Percentiles rank a stretch among this genome's conserved stretches.
Evolutionary conservation across 116 monocot species (phyloP).

Genomic region (Papilionanthe hybrid): DNA sequence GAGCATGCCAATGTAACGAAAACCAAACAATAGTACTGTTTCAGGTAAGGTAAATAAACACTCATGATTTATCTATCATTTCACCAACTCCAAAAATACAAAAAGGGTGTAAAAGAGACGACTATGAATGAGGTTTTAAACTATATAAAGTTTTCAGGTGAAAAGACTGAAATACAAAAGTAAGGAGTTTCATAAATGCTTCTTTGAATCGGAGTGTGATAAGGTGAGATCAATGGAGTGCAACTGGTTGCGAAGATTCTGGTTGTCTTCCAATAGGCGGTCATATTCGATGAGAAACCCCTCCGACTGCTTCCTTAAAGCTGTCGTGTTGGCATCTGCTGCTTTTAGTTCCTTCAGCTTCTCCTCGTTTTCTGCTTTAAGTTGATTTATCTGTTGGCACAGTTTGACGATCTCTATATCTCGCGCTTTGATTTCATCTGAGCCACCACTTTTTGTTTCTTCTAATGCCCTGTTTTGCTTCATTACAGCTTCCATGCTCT

Average conservation of each 20-base stretch:
- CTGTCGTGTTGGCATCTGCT: conserved; percentile 40
- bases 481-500: conserved; percentile 44
- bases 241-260: conserved; percentile 47
- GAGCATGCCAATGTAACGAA: not conserved
- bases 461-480: conserved; percentile 45
- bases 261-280: conserved; percentile 52
- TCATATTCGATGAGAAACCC: conserved; percentile 59
- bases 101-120: not conserved
- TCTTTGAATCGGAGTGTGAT: conserved; percentile 54
- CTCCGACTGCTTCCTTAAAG: conserved; percentile 58
- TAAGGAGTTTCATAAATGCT: conserved; percentile 24
- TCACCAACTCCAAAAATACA: not conserved
- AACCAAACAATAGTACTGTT: not conserved
- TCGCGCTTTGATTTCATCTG: conserved; percentile 23
- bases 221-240: conserved; percentile 39
- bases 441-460: conserved; percentile 28
- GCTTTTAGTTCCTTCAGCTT: conserved; percentile 28
- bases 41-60: not conserved
- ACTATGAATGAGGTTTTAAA: no score
- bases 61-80: not conserved
- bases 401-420: conserved; percentile 26
- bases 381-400: conserved; percentile 20
- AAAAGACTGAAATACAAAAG: not conserved
- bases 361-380: conserved; percentile 19
- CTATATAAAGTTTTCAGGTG: not conserved